Evolutionary conservation across 495 filamentous ascomycete species (phyloP).

Genomic region (Cladorrhinum samala): DNA sequence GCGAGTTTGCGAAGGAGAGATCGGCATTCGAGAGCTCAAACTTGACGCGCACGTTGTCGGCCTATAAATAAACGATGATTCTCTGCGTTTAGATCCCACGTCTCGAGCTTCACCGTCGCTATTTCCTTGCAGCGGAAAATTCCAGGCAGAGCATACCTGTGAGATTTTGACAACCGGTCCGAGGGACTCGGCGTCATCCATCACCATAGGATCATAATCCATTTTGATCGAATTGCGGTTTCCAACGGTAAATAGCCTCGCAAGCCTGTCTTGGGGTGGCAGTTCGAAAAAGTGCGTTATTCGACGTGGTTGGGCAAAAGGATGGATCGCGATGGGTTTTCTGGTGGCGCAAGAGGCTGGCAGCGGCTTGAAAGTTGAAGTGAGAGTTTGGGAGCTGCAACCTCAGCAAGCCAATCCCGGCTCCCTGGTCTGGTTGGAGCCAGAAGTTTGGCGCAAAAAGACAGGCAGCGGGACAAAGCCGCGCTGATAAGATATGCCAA

Average conservation of each 20-base stretch:
- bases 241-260: not conserved
- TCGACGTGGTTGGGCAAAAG: not conserved
- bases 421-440: not conserved
- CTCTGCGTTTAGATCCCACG: conserved; percentile 10
- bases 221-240: conserved; percentile 31
- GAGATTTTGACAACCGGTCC: conserved; percentile 67
- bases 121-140: not conserved
- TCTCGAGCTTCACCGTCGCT: not conserved
- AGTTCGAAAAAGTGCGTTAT: not conserved
- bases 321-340: not conserved
- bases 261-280: not conserved
- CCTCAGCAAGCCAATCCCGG: not conserved
- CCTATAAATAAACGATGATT: conserved; percentile 51
- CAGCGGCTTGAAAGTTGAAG: not conserved
- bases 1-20: conserved; percentile 86
- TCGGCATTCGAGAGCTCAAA: conserved; percentile 76
- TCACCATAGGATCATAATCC: conserved; percentile 60
- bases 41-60: conserved; percentile 63
- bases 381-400: not conserved
- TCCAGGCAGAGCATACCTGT: conserved; percentile 44
- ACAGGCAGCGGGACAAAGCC: not conserved
- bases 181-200: conserved; percentile 56
- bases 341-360: not conserved
- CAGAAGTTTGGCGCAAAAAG: conserved; percentile 8
- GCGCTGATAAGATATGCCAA: not conserved